A percentile compares a stretch with the other conserved stretches of the same genome.
phyloP scores from a whole-genome alignment of 306 rosid genomes.

The Biancaea sappan region DNA sequence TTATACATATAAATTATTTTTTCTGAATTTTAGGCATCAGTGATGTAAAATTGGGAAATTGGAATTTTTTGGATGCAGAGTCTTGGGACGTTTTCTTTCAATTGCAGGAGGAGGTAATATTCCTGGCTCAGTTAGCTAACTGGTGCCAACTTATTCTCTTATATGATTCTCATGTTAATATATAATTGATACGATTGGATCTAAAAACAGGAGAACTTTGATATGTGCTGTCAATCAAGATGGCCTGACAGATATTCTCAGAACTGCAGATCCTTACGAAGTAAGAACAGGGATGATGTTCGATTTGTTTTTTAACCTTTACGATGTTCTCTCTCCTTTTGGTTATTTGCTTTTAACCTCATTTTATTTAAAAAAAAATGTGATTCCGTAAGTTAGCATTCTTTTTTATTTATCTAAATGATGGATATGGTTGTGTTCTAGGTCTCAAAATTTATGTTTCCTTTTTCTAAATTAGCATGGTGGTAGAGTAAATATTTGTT shows the following conservation, averaged over 20 bases:
- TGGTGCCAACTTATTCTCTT: neutral
- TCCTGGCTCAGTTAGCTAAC: neutral
- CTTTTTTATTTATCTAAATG: neutral
- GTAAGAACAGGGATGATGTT: constrained; percentile 40
- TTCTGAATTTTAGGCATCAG: constrained; percentile 29
- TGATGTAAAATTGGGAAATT: constrained; percentile 32
- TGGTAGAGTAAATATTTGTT: constrained; percentile 12
- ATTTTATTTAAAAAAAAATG: neutral
- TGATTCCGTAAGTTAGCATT: neutral
- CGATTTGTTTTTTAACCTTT: constrained; percentile 21
- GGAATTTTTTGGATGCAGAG: constrained; percentile 34
- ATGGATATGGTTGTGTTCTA: neutral
- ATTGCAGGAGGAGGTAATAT: constrained; percentile 45
- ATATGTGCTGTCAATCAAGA: constrained; percentile 80
- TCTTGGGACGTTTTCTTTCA: constrained; percentile 39
- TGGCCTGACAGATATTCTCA: constrained; percentile 56
- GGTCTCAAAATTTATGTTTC: constrained; percentile 18
- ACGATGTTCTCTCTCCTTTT: neutral
- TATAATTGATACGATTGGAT: constrained; percentile 64
- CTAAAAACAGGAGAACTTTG: constrained; percentile 85
- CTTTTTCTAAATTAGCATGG: constrained; percentile 1
- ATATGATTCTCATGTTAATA: constrained; percentile 27
- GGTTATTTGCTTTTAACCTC: neutral
- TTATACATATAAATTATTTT: neutral
- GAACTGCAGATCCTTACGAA: constrained; percentile 57